Base-by-base conservation (phyloP, 75 land plant genomes). In the Selaginella tamariscina region DNA sequence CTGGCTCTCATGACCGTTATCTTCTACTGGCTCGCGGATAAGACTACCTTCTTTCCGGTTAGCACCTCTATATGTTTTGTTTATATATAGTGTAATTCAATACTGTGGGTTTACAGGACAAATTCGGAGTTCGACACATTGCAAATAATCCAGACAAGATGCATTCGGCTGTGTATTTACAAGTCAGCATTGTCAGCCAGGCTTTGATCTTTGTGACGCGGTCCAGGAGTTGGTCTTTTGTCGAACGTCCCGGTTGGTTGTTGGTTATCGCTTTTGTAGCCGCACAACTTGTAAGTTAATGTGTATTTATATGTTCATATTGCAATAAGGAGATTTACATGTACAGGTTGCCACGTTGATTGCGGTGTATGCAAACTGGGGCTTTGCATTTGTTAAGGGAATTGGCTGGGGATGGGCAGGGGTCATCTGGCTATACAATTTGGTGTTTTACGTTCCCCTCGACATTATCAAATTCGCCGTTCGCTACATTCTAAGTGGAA, bases 1-100 rank as follows among this genome's bases (percentile, higher is more conserved):
- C 68, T 88, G 56, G 97, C 97, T 9, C 64, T 91, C 69, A 88
- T 91, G 93, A 91, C 97, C 24, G 97, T 91, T 30, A 82, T 88
- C 44, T 91, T 91, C 77, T 91, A 83, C 77, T 91, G 96, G 96
- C 82, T 82, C 27, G 92, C 92, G 27, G 84, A 84, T 71, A 75
- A 84, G 57, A 91, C 97, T 26, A 81, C 82, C 68, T 91, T 91
- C 77, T 91, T 91, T 57, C 83, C 73, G 2, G 89, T 90, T 67
- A 73, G 81, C 70, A 27, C 23, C 9, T 2, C 21, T n/a, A 0
- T 5, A 15, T 55, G 27, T 1, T 71, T 24, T 2, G 1, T n/a
- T 24, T 8, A n/a, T n/a, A n/a, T n/a, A n/a, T n/a, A 39, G 49
- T 39, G 15, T 39, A 39, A 39, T 39, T 5, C 49, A 5, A 39